These are phyloP conservation scores for Graphilbum fragrans DNA, from an alignment of 2,329 filamentous ascomycete genomes.

Conservation along the genomic window DNA sequence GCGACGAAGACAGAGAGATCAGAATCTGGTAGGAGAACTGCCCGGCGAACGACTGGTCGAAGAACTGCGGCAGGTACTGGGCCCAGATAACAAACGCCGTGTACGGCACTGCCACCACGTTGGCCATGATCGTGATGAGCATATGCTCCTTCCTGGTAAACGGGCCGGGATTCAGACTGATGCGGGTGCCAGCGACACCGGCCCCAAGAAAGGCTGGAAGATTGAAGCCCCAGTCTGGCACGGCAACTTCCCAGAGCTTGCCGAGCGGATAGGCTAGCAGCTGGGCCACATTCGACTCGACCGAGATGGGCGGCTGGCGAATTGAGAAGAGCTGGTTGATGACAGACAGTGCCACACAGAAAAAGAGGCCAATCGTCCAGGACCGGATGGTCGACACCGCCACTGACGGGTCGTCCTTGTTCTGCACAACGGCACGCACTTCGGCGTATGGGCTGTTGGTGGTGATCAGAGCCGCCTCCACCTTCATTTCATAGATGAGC, in stretches of 20 bases:
- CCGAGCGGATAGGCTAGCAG: conserved; percentile 43
- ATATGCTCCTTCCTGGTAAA: conserved; percentile 51
- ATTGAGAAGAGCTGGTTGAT: conserved; percentile 49
- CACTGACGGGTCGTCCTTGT: conserved; percentile 36
- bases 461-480: conserved; percentile 40
- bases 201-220: no score
- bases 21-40: conserved; percentile 37
- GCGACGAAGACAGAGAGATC: conserved; percentile 36
- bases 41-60: conserved; percentile 23
- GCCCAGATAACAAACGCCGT: conserved; percentile 32
- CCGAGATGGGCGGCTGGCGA: conserved; percentile 39
- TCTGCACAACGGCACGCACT: conserved; percentile 44
- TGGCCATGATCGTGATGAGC: conserved; percentile 49
- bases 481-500: conserved; percentile 33
- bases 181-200: conserved; percentile 30
- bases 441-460: conserved; percentile 46
- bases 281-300: conserved; percentile 44
- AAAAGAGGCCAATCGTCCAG: conserved; percentile 39
- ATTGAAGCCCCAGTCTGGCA: conserved; percentile 33
- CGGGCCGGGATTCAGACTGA: conserved; percentile 41
- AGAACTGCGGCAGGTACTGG: conserved; percentile 24
- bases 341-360: conserved; percentile 34
- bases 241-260: conserved; percentile 34
- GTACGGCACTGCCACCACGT: conserved; percentile 32
- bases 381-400: conserved; percentile 42